phyloP scores from a whole-genome alignment of 1,284 basidiomycete species.

The Rhodotorula sp. region DNA sequence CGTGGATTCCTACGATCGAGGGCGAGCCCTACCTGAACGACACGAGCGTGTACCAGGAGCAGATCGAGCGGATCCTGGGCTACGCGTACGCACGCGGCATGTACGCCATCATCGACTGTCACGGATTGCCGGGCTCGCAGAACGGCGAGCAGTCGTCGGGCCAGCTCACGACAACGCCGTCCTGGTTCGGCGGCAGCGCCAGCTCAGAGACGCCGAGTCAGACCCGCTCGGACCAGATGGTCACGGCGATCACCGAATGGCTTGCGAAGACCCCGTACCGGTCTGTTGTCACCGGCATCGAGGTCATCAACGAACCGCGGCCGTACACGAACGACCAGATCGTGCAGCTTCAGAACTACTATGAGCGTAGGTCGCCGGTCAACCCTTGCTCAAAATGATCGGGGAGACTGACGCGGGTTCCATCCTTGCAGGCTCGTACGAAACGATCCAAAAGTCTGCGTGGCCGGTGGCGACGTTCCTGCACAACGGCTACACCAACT shows the following conservation, averaged over 20 bases:
- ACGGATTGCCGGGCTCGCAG: conserved; percentile 53
- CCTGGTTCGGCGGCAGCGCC: conserved; percentile 26
- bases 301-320: conserved; percentile 43
- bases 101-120: conserved; percentile 52
- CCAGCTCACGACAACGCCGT: conserved; percentile 23
- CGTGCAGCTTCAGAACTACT: conserved; percentile 42
- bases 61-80: conserved; percentile 47
- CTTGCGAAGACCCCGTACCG: conserved; percentile 43
- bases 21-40: conserved; percentile 45
- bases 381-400: neutral
- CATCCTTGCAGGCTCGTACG: conserved; percentile 36
- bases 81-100: conserved; percentile 57
- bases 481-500: conserved; percentile 36
- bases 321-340: conserved; percentile 44
- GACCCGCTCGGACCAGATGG: conserved; percentile 40
- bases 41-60: conserved; percentile 36
- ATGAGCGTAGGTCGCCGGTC: conserved; percentile 21
- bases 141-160: conserved; percentile 46
- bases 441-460: conserved; percentile 38
- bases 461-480: conserved; percentile 44
- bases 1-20: conserved; percentile 42
- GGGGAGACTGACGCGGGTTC: neutral
- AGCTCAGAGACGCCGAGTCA: conserved; percentile 36
- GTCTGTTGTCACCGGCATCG: conserved; percentile 43
- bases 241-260: conserved; percentile 43